phyloP scores from a whole-genome alignment of 352 stramenopile species.

The Pythium apleroticum region DNA sequence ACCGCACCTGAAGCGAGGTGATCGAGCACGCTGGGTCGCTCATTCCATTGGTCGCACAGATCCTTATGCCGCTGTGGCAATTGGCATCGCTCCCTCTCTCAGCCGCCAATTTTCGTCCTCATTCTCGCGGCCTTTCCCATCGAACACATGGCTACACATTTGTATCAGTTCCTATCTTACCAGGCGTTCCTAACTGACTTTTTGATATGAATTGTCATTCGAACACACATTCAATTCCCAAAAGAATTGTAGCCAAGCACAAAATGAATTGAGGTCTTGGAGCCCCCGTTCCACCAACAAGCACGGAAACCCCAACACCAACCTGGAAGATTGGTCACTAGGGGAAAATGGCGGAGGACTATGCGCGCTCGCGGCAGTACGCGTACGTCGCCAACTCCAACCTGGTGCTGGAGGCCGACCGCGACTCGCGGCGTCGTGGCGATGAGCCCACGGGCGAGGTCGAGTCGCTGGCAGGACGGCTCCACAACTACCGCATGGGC shows the following conservation, averaged over 20 bases:
- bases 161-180: too few relatives aligned
- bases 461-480: constrained; percentile 73
- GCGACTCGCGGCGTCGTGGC: constrained; percentile 69
- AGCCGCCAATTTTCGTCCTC: too few relatives aligned
- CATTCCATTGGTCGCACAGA: neutral
- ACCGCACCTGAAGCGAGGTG: too few relatives aligned
- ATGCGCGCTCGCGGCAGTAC: constrained; percentile 89
- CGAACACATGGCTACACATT: too few relatives aligned
- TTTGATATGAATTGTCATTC: too few relatives aligned
- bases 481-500: constrained; percentile 80
- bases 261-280: constrained; percentile 4
- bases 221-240: constrained; percentile 22
- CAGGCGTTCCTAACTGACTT: neutral
- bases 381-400: constrained; percentile 94
- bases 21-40: too few relatives aligned
- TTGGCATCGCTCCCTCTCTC: too few relatives aligned
- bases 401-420: constrained; percentile 92
- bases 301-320: neutral
- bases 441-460: constrained; percentile 89
- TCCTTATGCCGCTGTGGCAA: too few relatives aligned
- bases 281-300: constrained; percentile 11
- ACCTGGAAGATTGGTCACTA: constrained; percentile 18
- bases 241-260: constrained; percentile 12
- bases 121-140: too few relatives aligned
- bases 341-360: constrained; percentile 82